phyloP scores from a whole-genome alignment of 2,329 filamentous ascomycete species.

The Dactylellina sp. region DNA sequence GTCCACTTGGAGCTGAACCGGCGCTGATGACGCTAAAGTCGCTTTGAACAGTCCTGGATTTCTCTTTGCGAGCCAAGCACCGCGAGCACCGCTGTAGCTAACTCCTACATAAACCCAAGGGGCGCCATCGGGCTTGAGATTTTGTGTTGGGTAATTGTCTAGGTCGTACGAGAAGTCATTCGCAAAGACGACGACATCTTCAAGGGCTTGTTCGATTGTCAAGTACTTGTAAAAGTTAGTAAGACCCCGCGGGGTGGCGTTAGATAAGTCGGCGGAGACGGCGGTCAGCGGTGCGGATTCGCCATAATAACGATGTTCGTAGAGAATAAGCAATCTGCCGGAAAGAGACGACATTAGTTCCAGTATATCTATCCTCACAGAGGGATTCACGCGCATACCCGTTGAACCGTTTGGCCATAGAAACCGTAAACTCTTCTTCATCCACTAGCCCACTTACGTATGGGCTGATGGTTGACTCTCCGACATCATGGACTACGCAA shows the following conservation, averaged over 20 bases:
- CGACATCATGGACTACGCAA: constrained; percentile 59
- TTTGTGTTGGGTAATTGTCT: constrained; percentile 59
- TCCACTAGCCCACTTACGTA: constrained; percentile 45
- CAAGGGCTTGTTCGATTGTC: constrained; percentile 64
- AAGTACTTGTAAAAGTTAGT: constrained; percentile 62
- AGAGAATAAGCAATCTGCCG: constrained; percentile 58
- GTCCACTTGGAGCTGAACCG: constrained; percentile 62
- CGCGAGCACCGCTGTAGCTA: constrained; percentile 59
- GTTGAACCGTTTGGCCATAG: constrained; percentile 57
- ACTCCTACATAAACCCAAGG: constrained; percentile 57
- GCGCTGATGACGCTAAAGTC: constrained; percentile 58
- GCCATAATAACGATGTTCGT: constrained; percentile 63
- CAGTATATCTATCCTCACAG: constrained; percentile 15
- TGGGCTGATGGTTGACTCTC: constrained; percentile 53
- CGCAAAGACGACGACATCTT: constrained; percentile 64
- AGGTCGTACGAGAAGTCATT: constrained; percentile 63
- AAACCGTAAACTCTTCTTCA: constrained; percentile 55
- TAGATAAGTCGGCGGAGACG: constrained; percentile 11
- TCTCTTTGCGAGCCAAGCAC: constrained; percentile 58
- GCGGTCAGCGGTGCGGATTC: constrained; percentile 62
- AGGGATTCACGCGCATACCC: constrained; percentile 44
- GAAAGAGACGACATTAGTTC: constrained; percentile 6
- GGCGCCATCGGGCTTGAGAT: constrained; percentile 53
- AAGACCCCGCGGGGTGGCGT: constrained; percentile 60
- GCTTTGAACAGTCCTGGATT: constrained; percentile 59